Evolutionary conservation across 768 basidiomycete species (phyloP).

Genomic region (Amanita inopinata): DNA sequence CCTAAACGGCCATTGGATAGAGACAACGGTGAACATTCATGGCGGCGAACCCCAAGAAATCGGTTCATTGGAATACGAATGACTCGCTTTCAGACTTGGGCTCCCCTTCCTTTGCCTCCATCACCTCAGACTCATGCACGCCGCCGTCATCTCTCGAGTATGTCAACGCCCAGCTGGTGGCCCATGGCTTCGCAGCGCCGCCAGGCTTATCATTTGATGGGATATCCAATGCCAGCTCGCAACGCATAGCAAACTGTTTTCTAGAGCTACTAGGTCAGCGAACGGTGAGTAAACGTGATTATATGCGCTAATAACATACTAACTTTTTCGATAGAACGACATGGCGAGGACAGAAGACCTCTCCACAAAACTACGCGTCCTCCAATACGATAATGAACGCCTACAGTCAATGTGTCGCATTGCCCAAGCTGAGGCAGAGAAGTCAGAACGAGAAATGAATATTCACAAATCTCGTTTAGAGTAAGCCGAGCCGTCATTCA

Average conservation of each 20-base stretch:
- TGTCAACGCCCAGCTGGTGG: constrained; percentile 72
- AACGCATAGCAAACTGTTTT: constrained; percentile 63
- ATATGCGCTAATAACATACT: neutral
- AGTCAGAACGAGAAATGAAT: constrained; percentile 72
- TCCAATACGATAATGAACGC: constrained; percentile 76
- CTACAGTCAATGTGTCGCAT: constrained; percentile 53
- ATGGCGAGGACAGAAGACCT: constrained; percentile 73
- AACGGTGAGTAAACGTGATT: constrained; percentile 40
- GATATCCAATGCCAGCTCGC: constrained; percentile 41
- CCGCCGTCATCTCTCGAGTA: constrained; percentile 68
- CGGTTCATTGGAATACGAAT: constrained; percentile 43
- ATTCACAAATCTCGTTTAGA: constrained; percentile 59
- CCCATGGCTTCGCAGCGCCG: constrained; percentile 63
- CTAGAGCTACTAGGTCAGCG: constrained; percentile 67
- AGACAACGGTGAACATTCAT: constrained; percentile 11
- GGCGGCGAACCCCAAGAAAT: constrained; percentile 36
- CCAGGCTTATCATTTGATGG: constrained; percentile 67
- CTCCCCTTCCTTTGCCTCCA: constrained; percentile 39
- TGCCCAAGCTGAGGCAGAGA: constrained; percentile 51
- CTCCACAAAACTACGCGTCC: constrained; percentile 62
- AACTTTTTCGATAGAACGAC: constrained; percentile 41
- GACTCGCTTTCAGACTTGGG: constrained; percentile 32
- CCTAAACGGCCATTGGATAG: neutral
- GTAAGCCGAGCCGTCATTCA: constrained; percentile 34
- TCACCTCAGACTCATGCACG: constrained; percentile 26